These are phyloP conservation scores for Aspergillus sergii DNA, from an alignment of 2,329 filamentous ascomycete genomes.

Conservation along the genomic window DNA sequence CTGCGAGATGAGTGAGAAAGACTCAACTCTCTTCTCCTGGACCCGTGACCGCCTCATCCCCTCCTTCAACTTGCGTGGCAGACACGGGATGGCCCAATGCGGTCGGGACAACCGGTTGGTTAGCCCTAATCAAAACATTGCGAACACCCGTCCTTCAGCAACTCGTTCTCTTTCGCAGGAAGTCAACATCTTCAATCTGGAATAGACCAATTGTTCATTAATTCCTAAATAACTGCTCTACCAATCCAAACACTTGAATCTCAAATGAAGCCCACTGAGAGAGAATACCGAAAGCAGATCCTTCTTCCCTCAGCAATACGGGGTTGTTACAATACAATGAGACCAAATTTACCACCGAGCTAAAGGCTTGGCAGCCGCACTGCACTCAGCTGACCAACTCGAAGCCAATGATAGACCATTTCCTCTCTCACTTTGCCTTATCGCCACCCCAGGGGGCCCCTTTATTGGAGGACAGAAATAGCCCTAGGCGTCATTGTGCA, in stretches of 20 bases:
- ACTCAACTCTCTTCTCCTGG: background rate
- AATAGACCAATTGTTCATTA: background rate
- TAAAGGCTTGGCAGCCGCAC: conserved; percentile 12
- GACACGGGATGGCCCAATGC: conserved; percentile 4
- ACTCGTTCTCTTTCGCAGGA: background rate
- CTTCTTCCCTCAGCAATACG: background rate
- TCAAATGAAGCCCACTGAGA: background rate
- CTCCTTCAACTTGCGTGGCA: conserved; percentile 5
- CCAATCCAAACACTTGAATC: background rate
- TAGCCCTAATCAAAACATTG: conserved; percentile 3
- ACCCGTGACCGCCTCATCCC: background rate
- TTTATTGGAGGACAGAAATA: conserved; percentile 20
- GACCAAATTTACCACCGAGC: background rate
- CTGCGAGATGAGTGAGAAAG: conserved; percentile 1
- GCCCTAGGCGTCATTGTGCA: background rate
- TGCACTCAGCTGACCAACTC: conserved; percentile 18
- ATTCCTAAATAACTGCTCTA: background rate
- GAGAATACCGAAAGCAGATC: background rate
- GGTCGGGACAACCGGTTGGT: background rate
- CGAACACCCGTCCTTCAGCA: background rate
- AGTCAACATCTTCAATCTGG: background rate
- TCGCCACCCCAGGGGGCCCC: background rate
- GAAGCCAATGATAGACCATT: conserved; percentile 10
- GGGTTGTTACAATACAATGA: background rate
- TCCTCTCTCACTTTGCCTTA: background rate